A percentile compares a stretch with the other conserved stretches of the same genome.
Evolutionary conservation across 2,329 filamentous ascomycete species (phyloP).

Genomic region (Colletotrichum cuscutae): DNA sequence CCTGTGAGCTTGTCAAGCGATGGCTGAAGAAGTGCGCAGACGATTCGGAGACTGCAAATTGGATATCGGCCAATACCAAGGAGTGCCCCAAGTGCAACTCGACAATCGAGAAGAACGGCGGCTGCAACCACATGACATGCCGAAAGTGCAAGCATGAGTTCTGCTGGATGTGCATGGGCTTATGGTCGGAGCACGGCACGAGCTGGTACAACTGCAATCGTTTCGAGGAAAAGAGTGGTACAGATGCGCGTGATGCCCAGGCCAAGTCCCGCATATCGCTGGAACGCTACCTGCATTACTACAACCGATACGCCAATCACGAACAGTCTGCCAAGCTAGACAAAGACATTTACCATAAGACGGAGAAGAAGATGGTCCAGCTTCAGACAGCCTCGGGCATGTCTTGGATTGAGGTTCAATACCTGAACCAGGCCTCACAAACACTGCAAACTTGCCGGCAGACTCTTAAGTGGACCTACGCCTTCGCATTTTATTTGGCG

Average conservation of each 20-base stretch:
- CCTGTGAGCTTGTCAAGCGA: slow-evolving; percentile 89
- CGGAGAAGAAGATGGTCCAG: slow-evolving; percentile 98
- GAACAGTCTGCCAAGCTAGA: slow-evolving; percentile 97
- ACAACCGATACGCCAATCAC: slow-evolving; percentile 98
- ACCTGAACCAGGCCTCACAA: slow-evolving; percentile 91
- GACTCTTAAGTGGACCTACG: slow-evolving; percentile 99
- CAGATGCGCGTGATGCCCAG: slow-evolving; percentile 90
- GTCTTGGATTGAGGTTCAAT: slow-evolving; percentile 99
- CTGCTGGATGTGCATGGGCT: slow-evolving; percentile 99
- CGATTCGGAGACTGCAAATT: slow-evolving; percentile 97
- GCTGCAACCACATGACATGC: slow-evolving; percentile 98
- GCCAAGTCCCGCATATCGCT: slow-evolving; percentile 89
- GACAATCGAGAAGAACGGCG: slow-evolving; percentile 98
- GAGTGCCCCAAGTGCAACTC: slow-evolving; percentile 96
- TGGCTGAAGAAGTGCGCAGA: slow-evolving; percentile 99
- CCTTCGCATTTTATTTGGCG: slow-evolving; percentile 97
- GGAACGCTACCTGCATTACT: slow-evolving; percentile 98
- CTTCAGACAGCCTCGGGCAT: slow-evolving; percentile 93
- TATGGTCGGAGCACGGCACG: slow-evolving; percentile 98
- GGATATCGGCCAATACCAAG: slow-evolving; percentile 99
- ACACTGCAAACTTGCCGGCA: slow-evolving; percentile 97
- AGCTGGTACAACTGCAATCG: slow-evolving; percentile 99
- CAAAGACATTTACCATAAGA: slow-evolving; percentile 95
- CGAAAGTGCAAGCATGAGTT: slow-evolving; percentile 96
- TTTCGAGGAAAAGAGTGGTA: slow-evolving; percentile 94